Conservation (phyloP, 2,329 filamentous ascomycete species). For the Beauveria rudraprayagi region DNA sequence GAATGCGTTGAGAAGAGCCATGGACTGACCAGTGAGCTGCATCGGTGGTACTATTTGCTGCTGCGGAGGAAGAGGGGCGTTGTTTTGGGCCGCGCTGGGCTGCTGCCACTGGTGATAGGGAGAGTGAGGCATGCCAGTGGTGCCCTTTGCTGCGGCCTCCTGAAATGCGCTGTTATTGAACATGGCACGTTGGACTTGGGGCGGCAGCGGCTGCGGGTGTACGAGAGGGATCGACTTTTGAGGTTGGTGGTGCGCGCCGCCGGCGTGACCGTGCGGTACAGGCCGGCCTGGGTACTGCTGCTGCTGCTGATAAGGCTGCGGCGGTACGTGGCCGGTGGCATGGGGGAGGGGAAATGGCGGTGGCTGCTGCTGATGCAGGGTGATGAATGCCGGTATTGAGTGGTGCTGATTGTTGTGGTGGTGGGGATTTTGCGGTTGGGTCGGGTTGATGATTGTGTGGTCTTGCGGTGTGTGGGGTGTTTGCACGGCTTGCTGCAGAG, state of each 20-base stretch:
- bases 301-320: conserved; percentile 13
- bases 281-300: conserved; percentile 14
- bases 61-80: background rate
- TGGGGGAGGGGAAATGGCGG: conserved; percentile 21
- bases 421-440: conserved; percentile 50
- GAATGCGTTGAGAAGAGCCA: conserved; percentile 38
- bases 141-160: conserved; percentile 16
- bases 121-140: conserved; percentile 14
- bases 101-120: conserved; percentile 18
- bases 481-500: conserved; percentile 17
- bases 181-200: conserved; percentile 46
- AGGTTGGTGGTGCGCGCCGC: conserved; percentile 12
- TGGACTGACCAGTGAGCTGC: conserved; percentile 33
- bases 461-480: conserved; percentile 47
- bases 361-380: conserved; percentile 21
- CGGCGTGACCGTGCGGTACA: background rate
- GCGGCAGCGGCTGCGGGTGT: conserved; percentile 45
- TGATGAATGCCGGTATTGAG: conserved; percentile 15
- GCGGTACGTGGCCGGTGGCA: background rate
- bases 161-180: conserved; percentile 32
- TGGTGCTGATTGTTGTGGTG: conserved; percentile 41
- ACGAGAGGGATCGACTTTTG: conserved; percentile 19
- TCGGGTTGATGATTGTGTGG: conserved; percentile 39
- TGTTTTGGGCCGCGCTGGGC: conserved; percentile 1
- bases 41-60: conserved; percentile 13